These are phyloP conservation scores for Serendipita vermifera DNA, from an alignment of 768 basidiomycete genomes.

Conservation along the genomic window DNA sequence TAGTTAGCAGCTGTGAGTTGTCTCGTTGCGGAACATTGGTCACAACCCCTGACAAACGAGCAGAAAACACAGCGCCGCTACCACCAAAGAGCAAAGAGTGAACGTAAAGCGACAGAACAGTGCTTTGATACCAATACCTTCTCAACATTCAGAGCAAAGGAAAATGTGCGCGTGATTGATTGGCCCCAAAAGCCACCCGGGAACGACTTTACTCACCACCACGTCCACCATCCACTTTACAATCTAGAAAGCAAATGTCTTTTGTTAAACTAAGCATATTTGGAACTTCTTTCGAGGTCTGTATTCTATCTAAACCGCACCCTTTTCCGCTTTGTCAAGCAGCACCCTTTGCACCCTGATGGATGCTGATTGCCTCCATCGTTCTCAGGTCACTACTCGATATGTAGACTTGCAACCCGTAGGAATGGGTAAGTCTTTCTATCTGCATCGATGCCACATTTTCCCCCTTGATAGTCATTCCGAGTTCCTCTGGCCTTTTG, in stretches of 20 bases:
- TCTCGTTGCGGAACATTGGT: too few species aligned
- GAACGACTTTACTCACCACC: background rate
- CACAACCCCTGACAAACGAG: too few species aligned
- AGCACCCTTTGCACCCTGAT: background rate
- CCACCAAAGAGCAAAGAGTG: too few species aligned
- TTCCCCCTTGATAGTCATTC: slow-evolving; percentile 19
- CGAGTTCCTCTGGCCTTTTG: background rate
- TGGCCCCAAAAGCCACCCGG: background rate
- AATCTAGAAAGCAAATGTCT: slow-evolving; percentile 41
- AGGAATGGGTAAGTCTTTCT: slow-evolving; percentile 72
- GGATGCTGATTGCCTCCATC: slow-evolving; percentile 20
- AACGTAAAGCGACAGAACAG: too few species aligned
- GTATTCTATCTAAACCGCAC: too few species aligned
- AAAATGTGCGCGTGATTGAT: background rate
- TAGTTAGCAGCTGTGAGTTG: too few species aligned
- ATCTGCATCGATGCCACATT: slow-evolving; percentile 12
- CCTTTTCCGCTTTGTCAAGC: too few species aligned
- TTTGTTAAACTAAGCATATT: slow-evolving; percentile 99
- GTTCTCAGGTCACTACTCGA: slow-evolving; percentile 75
- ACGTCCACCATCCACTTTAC: background rate
- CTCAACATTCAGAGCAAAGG: background rate
- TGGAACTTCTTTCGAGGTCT: slow-evolving; percentile 90
- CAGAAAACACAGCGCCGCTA: background rate
- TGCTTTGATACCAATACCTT: background rate
- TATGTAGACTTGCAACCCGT: slow-evolving; percentile 99